Percentiles rank a stretch among this genome's conserved stretches.
Evolutionary conservation across 352 stramenopile species (phyloP).

Genomic region (Nothophytophthora sp.): DNA sequence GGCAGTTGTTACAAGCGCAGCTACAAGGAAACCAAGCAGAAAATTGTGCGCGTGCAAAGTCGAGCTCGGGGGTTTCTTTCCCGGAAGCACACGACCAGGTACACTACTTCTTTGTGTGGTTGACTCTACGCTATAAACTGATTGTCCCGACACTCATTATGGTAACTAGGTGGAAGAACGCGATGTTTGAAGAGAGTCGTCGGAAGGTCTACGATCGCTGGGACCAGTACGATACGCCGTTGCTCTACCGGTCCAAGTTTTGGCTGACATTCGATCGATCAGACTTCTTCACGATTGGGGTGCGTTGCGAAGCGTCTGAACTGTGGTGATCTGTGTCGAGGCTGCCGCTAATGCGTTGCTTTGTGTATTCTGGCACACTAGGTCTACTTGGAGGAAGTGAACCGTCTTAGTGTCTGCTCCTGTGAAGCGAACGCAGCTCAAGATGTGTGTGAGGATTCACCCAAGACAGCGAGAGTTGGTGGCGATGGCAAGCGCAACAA

Average conservation of each 20-base stretch:
- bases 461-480: conserved; percentile 10
- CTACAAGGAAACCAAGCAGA: conserved; percentile 62
- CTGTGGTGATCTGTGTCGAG: no score
- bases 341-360: no score
- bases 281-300: conserved; percentile 80
- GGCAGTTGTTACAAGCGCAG: conserved; percentile 61
- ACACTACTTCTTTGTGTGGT: no score
- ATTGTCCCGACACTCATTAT: neutral
- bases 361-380: no score
- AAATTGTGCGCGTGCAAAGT: conserved; percentile 69
- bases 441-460: conserved; percentile 47
- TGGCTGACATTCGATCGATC: conserved; percentile 74
- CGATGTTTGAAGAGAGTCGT: conserved; percentile 53
- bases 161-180: conserved; percentile 54
- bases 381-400: conserved; percentile 72
- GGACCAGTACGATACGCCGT: conserved; percentile 59
- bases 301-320: conserved; percentile 19
- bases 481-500: conserved; percentile 20
- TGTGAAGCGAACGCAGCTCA: conserved; percentile 30
- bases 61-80: conserved; percentile 58
- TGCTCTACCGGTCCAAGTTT: conserved; percentile 82
- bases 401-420: conserved; percentile 41
- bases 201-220: conserved; percentile 73
- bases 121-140: neutral
- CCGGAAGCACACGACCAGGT: conserved; percentile 59